phyloP scores from a whole-genome alignment of 163 green algal genomes.

The Prototheca wickerhamii region DNA sequence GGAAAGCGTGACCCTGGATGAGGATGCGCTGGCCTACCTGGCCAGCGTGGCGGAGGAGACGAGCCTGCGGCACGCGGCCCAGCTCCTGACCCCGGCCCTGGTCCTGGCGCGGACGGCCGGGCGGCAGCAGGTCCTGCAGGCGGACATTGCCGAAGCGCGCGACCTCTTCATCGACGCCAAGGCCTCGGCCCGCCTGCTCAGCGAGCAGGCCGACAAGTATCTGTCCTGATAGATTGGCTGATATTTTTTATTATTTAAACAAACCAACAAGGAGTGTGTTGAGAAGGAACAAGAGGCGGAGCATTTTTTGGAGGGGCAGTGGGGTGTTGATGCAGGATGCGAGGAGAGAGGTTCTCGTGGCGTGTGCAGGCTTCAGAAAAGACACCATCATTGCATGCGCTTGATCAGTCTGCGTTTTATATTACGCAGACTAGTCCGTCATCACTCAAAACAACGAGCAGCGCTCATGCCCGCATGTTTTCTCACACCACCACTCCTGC shows the following conservation, averaged over 20 bases:
- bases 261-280: too few species aligned
- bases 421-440: not conserved
- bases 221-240: constrained; percentile 47
- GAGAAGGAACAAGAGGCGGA: too few species aligned
- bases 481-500: too few species aligned
- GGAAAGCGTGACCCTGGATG: constrained; percentile 74
- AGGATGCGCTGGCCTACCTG: constrained; percentile 75
- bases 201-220: constrained; percentile 90
- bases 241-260: too few species aligned
- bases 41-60: constrained; percentile 80
- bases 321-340: too few species aligned
- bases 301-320: too few species aligned
- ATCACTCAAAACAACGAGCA: not conserved
- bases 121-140: constrained; percentile 50
- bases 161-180: constrained; percentile 93
- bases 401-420: too few species aligned
- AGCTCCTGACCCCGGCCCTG: constrained; percentile 78
- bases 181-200: constrained; percentile 76
- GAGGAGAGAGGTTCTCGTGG: too few species aligned
- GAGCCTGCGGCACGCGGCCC: constrained; percentile 83
- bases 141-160: constrained; percentile 41
- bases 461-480: too few species aligned
- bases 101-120: constrained; percentile 82
- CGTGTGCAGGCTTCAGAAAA: too few species aligned
- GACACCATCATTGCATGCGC: not conserved